These are phyloP conservation scores for Ilex asprella DNA, from an alignment of 257 asterid species.

Conservation along the genomic window DNA sequence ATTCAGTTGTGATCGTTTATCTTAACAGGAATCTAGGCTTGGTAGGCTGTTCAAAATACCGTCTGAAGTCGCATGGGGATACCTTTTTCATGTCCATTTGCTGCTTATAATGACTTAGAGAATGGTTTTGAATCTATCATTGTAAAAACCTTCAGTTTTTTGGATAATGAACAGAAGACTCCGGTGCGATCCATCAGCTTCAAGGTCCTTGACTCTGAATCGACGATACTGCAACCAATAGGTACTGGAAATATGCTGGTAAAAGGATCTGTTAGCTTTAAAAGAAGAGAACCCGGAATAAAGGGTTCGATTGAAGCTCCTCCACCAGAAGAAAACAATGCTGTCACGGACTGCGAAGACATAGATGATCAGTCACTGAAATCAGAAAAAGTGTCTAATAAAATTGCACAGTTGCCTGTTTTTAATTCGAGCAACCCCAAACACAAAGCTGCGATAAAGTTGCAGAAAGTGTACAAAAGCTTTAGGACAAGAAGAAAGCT, in stretches of 20 bases:
- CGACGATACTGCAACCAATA: constrained; percentile 23
- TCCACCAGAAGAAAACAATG: constrained; percentile 16
- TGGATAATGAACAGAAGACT: constrained; percentile 22
- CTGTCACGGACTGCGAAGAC: constrained; percentile 8
- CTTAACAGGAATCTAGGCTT: constrained; percentile 32
- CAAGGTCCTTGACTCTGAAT: constrained; percentile 25
- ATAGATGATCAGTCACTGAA: constrained; percentile 13
- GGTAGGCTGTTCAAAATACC: constrained; percentile 16
- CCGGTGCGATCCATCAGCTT: constrained; percentile 31
- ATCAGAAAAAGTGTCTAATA: constrained; percentile 13
- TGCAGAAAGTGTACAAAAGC: constrained; percentile 91
- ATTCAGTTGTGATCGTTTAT: neutral
- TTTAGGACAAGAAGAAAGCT: constrained; percentile 83
- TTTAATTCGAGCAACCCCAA: constrained; percentile 47
- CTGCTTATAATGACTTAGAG: constrained; percentile 42
- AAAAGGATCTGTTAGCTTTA: constrained; percentile 32
- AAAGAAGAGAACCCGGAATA: constrained; percentile 3
- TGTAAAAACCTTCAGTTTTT: constrained; percentile 34
- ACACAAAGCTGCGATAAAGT: constrained; percentile 74
- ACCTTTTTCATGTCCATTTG: constrained; percentile 53
- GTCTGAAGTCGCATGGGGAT: constrained; percentile 67
- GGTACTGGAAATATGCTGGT: constrained; percentile 30
- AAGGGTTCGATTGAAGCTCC: constrained; percentile 12
- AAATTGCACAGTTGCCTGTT: constrained; percentile 21
- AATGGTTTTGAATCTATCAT: constrained; percentile 44